Base-by-base conservation (phyloP, 2,329 filamentous ascomycete species). In the Pseudonectria buxi region DNA sequence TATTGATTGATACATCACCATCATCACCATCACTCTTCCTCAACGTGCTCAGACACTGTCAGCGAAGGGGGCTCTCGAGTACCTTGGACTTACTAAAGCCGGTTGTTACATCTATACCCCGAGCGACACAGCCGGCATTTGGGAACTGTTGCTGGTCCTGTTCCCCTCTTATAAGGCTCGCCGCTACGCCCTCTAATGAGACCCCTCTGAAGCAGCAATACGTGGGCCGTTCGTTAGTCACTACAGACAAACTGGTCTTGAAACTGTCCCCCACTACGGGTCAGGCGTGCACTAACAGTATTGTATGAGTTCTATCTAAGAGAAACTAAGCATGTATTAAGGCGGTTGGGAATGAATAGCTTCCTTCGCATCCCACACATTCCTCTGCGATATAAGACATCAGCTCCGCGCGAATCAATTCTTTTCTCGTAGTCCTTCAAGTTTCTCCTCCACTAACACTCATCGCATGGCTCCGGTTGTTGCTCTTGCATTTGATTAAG, bases 251-350 rank as follows among this genome's bases (percentile, higher is more conserved):
- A n/a, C n/a, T n/a, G n/a, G n/a, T n/a, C n/a, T n/a, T n/a, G n/a
- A n/a, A n/a, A n/a, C n/a, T n/a, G n/a, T n/a, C n/a, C n/a, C n/a
- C n/a, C n/a, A n/a, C n/a, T n/a, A n/a, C n/a, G n/a, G 35, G 46
- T 37, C 37, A 31, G 33, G 35, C 40, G 27, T 28, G 45, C 36
- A 37, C 33, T 39, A 47, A 38, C 35, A 31, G 36, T 29, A 15
- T 25, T 24, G 14, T 22, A 22, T 22, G 18, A 9, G 18, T 7
- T 26, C 14, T 12, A 30, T 13, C 29, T 45, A 40, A 44, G 29
- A 51, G 47, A 46, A 46, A 25, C 35, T 44, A 41, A 36, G 36
- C 18, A 27, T 49, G 39, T 45, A 53, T 53, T 50, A 48, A 44
- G 40, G 38, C 33, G 35, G 39, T 34, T 18, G 33, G 35, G 36